A percentile compares a stretch with the other conserved stretches of the same genome.
These are phyloP conservation scores for Aspergillus sojae DNA, from an alignment of 2,329 filamentous ascomycete genomes.

Conservation along the genomic window DNA sequence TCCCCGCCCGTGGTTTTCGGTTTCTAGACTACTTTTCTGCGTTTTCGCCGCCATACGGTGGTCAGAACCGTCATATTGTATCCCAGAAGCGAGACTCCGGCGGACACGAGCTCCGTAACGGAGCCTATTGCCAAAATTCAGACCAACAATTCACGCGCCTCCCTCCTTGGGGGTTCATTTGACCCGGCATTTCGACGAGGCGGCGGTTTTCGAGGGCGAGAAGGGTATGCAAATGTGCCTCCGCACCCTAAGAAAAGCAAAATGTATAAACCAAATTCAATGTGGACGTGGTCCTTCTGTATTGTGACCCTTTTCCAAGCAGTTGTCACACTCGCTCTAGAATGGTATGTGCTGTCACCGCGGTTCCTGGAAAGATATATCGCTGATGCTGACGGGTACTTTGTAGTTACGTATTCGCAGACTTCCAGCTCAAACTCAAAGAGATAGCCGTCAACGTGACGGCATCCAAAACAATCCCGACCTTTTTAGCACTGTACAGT, in stretches of 20 bases:
- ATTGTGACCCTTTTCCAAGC: constrained; percentile 74
- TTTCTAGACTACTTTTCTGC: background rate
- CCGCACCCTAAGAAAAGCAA: constrained; percentile 41
- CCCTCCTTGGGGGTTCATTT: constrained; percentile 61
- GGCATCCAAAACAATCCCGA: constrained; percentile 73
- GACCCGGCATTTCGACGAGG: constrained; percentile 54
- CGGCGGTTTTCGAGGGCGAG: constrained; percentile 54
- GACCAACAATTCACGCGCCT: constrained; percentile 59
- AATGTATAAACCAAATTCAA: constrained; percentile 78
- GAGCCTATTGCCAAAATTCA: constrained; percentile 56
- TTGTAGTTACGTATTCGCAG: constrained; percentile 80
- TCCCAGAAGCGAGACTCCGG: constrained; percentile 26
- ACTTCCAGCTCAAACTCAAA: constrained; percentile 67
- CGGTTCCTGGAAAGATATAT: background rate
- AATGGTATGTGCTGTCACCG: constrained; percentile 66
- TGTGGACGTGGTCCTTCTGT: constrained; percentile 89
- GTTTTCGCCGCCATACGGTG: constrained; percentile 31
- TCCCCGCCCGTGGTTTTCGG: constrained; percentile 1
- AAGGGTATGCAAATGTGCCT: constrained; percentile 50
- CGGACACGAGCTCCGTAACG: constrained; percentile 41
- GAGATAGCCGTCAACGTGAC: constrained; percentile 45
- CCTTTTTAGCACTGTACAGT: constrained; percentile 93
- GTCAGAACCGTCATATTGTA: constrained; percentile 37
- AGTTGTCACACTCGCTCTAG: constrained; percentile 76
- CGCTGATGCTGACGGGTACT: constrained; percentile 7